These are phyloP conservation scores for Trichoderma reesei DNA, from an alignment of 495 filamentous ascomycete species.

Conservation along the genomic window DNA sequence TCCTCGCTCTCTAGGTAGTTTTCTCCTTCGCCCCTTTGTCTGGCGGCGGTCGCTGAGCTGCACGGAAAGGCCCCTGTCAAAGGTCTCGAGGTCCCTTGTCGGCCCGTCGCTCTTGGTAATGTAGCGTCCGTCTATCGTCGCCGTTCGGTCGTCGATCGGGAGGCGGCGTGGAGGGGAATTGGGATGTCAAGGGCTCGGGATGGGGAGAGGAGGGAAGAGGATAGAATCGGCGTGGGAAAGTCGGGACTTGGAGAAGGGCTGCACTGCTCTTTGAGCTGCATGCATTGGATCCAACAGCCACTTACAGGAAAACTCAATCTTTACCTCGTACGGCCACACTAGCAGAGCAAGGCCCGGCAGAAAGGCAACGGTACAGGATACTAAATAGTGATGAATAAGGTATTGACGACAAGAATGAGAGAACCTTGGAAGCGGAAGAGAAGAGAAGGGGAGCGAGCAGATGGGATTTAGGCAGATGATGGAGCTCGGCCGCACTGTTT, in stretches of 20 bases:
- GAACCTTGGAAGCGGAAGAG: not conserved
- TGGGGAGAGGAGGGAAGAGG: not conserved
- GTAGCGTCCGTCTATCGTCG: not conserved
- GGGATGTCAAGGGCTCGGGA: not conserved
- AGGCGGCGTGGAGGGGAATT: not conserved
- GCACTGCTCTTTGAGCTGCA: too few relatives aligned
- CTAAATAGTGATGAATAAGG: not conserved
- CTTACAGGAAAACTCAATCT: too few relatives aligned
- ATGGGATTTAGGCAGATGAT: not conserved
- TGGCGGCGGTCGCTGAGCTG: not conserved
- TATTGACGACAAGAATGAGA: not conserved
- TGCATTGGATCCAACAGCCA: too few relatives aligned
- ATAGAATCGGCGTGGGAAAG: not conserved
- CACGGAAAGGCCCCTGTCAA: not conserved
- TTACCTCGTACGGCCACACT: not conserved
- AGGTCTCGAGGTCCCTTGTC: constrained; percentile 8
- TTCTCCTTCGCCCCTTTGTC: not conserved
- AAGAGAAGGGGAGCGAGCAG: not conserved
- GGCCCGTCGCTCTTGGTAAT: not conserved
- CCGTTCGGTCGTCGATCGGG: constrained; percentile 7
- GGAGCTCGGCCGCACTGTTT: too few relatives aligned
- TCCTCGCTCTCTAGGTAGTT: not conserved
- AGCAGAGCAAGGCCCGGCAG: not conserved
- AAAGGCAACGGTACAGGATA: not conserved
- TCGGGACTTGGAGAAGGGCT: not conserved